Conservation (phyloP, 495 filamentous ascomycete genomes). For the Neurospora tetrasperma region DNA sequence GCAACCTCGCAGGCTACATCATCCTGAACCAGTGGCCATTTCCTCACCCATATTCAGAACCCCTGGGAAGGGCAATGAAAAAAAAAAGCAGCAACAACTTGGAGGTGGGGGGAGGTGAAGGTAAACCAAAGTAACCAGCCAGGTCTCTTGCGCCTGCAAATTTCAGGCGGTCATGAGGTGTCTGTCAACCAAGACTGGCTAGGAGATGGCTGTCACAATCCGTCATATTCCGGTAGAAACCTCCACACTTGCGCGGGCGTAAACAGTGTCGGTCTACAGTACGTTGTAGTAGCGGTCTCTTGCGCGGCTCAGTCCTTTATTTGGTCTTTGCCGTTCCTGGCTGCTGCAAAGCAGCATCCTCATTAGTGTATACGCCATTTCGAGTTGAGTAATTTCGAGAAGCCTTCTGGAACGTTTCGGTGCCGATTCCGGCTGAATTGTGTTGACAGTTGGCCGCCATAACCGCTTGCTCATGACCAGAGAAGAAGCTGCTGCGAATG, state of each 20-base stretch:
- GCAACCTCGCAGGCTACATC: neutral
- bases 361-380: neutral
- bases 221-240: neutral
- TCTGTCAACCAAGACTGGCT: neutral
- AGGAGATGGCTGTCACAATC: neutral
- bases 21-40: neutral
- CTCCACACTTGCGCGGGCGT: neutral
- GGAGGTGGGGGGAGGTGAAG: neutral
- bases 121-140: neutral
- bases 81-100: neutral
- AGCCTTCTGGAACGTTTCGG: neutral
- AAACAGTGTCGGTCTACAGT: neutral
- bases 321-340: neutral
- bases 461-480: neutral
- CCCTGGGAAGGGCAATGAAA: neutral
- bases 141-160: neutral
- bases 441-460: neutral
- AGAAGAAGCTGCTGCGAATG: neutral
- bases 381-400: neutral
- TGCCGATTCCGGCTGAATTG: neutral
- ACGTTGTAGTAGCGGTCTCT: neutral
- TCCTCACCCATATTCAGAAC: neutral
- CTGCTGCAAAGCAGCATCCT: neutral
- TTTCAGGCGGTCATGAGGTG: neutral
- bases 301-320: neutral